Base-by-base conservation (phyloP, 768 basidiomycete genomes). In the Gyrodon lividus region DNA sequence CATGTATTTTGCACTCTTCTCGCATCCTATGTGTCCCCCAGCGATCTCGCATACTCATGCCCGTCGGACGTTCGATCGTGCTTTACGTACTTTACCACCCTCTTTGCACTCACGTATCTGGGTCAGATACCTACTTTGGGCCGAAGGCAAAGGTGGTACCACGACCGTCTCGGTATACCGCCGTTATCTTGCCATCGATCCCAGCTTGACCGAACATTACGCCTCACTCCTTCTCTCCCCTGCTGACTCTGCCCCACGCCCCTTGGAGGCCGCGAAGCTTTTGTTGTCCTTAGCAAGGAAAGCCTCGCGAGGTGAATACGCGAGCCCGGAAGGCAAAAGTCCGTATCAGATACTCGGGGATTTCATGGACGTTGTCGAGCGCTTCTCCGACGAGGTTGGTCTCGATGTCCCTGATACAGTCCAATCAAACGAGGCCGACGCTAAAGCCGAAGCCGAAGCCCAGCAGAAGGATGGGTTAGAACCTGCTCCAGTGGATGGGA, bases 291-390 rank as follows among this genome's bases (percentile, higher is more conserved):
- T 98, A 51, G 91, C 92, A 24, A 80, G 93, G 47, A 88, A 88
- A 63, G 92, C 96, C 2, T 78, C 87, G 0, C 77, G 81, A 35
- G 94, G 93, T 22, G 82, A 86, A 53, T 98, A 97, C 63, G 75
- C 74, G 13, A 92, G 91, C 52, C 85, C 91, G 0, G 94, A 98
- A 66, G 90, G 89, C 43, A 98, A 98, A 72, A 95, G 93, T 53
- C 87, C 96, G 1, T 98, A 97, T 63, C 94, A 98, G 62, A 77
- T 98, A 4, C 82, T 99, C 19, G 84, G 85, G 47, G 92, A 97
- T 56, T 98, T 89, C 78, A 80, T 98, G 39, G 90, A 96, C 31
- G 82, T 97, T 4, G 89, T 91, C 31, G 96, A 98, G 68, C 80
- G 84, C 54, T 88, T 86, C 61, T 81, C 95, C 0, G 97, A 98